These are phyloP conservation scores for Citrus mangshanensis DNA, from an alignment of 345 rosid genomes.

Conservation along the genomic window DNA sequence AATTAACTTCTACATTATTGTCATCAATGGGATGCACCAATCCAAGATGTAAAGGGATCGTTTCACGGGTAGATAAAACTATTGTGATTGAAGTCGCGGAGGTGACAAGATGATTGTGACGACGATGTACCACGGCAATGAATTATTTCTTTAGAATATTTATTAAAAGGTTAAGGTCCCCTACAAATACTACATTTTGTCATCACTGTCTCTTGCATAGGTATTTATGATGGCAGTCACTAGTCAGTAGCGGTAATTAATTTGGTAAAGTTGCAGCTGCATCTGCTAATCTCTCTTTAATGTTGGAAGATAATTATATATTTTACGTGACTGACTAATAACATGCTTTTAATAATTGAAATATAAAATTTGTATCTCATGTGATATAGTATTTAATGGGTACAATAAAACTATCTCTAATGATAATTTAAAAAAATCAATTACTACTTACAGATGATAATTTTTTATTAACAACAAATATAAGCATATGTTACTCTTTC, in stretches of 20 bases:
- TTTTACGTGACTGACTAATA: no score
- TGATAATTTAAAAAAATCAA: no score
- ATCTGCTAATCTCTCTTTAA: no score
- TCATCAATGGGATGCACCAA: not conserved
- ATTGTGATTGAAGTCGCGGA: constrained; percentile 31
- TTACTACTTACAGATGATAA: no score
- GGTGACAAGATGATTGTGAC: constrained; percentile 58
- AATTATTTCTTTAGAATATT: not conserved
- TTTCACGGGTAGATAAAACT: constrained; percentile 16
- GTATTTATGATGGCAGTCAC: constrained; percentile 23
- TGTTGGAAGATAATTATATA: no score
- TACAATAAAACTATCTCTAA: no score
- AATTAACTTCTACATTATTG: no score
- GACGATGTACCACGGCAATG: constrained; percentile 22
- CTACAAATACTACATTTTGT: constrained; percentile 13
- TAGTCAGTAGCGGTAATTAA: constrained; percentile 6
- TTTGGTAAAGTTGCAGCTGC: not conserved
- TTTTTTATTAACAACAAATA: no score
- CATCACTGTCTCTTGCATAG: constrained; percentile 21
- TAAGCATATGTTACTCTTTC: not conserved
- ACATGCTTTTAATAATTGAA: no score
- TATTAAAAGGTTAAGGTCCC: constrained; percentile 12
- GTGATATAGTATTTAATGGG: no score
- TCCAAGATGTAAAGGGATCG: constrained; percentile 32
- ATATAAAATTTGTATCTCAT: no score